Conservation (phyloP, 768 basidiomycete genomes). For the Calocybe gangraenosa region DNA sequence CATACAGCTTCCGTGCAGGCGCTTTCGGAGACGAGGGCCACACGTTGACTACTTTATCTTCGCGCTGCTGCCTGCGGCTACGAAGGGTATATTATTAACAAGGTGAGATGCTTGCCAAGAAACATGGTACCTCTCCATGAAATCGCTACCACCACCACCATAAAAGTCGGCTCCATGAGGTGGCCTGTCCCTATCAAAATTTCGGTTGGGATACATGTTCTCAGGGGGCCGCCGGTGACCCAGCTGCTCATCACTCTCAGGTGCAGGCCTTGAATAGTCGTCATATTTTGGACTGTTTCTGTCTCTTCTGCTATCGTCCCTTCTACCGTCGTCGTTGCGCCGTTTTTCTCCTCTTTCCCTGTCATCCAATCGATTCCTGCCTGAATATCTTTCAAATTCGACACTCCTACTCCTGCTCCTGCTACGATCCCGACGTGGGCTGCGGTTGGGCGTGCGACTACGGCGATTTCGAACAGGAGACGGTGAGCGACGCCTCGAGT, state of each 20-base stretch:
- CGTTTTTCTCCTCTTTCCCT: constrained; percentile 19
- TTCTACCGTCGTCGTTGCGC: constrained; percentile 15
- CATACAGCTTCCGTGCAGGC: constrained; percentile 55
- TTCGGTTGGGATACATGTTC: constrained; percentile 53
- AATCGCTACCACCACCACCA: constrained; percentile 44
- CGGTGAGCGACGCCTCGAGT: constrained; percentile 23
- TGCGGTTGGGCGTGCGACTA: constrained; percentile 27
- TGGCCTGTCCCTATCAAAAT: constrained; percentile 24
- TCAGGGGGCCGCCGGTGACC: constrained; percentile 45
- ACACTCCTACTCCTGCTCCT: constrained; percentile 15
- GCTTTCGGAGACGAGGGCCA: constrained; percentile 84
- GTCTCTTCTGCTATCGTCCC: constrained; percentile 9
- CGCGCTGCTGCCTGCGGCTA: constrained; percentile 72
- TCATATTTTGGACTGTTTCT: constrained; percentile 57
- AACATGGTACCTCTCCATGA: constrained; percentile 59
- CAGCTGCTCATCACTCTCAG: constrained; percentile 27
- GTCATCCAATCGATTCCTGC: constrained; percentile 14
- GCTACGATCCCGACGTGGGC: constrained; percentile 26
- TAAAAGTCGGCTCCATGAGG: constrained; percentile 27
- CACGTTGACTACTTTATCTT: constrained; percentile 49
- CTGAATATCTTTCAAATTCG: constrained; percentile 20
- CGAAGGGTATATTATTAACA: neutral
- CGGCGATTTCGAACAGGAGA: constrained; percentile 39
- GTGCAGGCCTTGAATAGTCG: constrained; percentile 47
- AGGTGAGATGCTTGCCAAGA: neutral